These are phyloP conservation scores for Populus tomentosa DNA, from an alignment of 441 rosid genomes.

Conservation along the genomic window DNA sequence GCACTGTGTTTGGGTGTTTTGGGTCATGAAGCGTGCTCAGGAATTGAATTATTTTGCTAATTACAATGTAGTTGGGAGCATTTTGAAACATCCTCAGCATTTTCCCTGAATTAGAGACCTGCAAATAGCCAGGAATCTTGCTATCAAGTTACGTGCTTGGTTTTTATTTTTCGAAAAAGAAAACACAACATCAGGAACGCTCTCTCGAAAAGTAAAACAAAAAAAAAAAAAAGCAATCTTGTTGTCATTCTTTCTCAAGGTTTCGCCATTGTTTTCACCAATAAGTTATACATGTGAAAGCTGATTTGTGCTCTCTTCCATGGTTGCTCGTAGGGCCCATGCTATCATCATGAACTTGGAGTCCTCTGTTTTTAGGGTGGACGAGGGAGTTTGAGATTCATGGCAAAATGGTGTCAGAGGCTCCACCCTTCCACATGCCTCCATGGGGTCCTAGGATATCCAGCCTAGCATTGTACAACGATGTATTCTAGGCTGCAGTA, in stretches of 20 bases:
- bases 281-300: constrained; percentile 26
- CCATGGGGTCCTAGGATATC: constrained; percentile 33
- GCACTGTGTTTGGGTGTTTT: constrained; percentile 14
- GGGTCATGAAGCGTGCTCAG: constrained; percentile 1
- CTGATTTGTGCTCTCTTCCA: constrained; percentile 26
- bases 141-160: too few species aligned
- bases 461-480: constrained; percentile 42
- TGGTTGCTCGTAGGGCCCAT: constrained; percentile 36
- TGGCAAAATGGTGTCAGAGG: constrained; percentile 37
- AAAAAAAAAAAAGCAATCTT: neutral
- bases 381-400: constrained; percentile 25
- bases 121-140: too few species aligned
- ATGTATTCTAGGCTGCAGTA: constrained; percentile 20
- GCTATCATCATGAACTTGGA: constrained; percentile 16
- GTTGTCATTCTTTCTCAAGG: constrained; percentile 1
- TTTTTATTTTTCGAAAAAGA: too few species aligned
- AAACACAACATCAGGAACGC: neutral
- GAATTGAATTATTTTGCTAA: neutral
- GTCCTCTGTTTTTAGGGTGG: constrained; percentile 30
- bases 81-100: too few species aligned
- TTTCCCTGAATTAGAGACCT: too few species aligned
- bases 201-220: neutral
- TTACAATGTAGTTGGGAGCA: too few species aligned
- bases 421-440: constrained; percentile 40
- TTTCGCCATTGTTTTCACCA: constrained; percentile 22